Evolutionary conservation across 352 stramenopile genomes (phyloP), one percentile per base, ranked within the genome.

Genomic region (Globisporangium apiculatum): DNA sequence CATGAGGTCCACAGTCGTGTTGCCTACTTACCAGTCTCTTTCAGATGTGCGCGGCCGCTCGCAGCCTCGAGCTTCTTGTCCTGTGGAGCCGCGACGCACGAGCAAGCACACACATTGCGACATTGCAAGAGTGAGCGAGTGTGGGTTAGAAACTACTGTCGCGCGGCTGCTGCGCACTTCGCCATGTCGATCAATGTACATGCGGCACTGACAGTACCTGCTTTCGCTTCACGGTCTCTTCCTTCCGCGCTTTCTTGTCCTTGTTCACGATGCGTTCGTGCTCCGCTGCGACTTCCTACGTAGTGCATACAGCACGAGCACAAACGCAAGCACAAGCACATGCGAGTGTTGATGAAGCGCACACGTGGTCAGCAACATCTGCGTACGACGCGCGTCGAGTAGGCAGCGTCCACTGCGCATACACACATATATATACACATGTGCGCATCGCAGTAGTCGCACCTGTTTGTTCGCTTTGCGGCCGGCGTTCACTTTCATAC

Each of bases 401-500:
- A 31, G 24, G 24, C 24, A 31, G 2, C 24, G 24, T 31, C 24
- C 1, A 31, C 24, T 31, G 24, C 24, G 24, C 24, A 31, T 31
- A 31, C 24, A 31, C 24, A 31, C 24, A 31, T 31, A 31, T 31
- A 31, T 31, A 47, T 12, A 10, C 48, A 17, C 15, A 10, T 36
- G 6, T 9, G 31, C 45, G 15, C 14, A 17, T n/a, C 10, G 9
- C 11, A n/a, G 24, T 31, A 31, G 24, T 31, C 62, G 7, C 36
- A 86, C 78, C 79, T 87, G 64, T 57, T 93, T 93, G 63, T 90
- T 90, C 11, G 80, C 79, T 59, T 91, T 91, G 46, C 83, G 66
- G 0, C 80, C 83, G 6, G 80, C 81, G 59, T 93, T 93, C 48
- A 91, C 80, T 62, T 90, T 88, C 83, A 93, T 93, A 45, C 83